These are phyloP conservation scores for Physcomitrellopsis africana DNA, from an alignment of 225 moss, liverwort and hornwort genomes.

Conservation along the genomic window DNA sequence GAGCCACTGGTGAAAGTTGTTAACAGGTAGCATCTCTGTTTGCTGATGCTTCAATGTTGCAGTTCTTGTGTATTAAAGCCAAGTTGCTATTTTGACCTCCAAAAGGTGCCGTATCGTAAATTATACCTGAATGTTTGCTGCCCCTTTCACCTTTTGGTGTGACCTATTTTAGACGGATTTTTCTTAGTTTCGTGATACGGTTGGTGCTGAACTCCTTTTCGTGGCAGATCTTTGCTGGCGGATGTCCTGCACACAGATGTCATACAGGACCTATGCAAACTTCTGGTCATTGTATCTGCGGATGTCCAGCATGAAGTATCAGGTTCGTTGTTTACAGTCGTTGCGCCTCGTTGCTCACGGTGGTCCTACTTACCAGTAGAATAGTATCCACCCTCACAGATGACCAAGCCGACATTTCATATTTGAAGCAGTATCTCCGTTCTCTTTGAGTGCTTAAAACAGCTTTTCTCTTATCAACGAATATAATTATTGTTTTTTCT, in stretches of 20 bases:
- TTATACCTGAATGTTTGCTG: neutral
- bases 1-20: slow-evolving; percentile 30
- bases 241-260: slow-evolving; percentile 74
- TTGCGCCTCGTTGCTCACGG: neutral
- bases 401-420: neutral
- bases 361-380: neutral
- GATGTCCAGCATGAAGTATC: slow-evolving; percentile 54
- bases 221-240: slow-evolving; percentile 70
- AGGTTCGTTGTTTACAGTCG: slow-evolving; percentile 32
- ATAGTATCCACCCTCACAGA: neutral
- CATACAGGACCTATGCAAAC: slow-evolving; percentile 83
- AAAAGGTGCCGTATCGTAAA: neutral
- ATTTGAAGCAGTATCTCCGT: neutral
- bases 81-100: neutral
- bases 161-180: neutral
- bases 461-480: neutral
- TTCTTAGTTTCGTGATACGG: neutral
- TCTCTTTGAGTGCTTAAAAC: neutral
- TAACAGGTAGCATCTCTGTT: slow-evolving; percentile 39
- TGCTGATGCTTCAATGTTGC: neutral
- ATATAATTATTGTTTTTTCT: neutral
- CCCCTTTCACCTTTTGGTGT: neutral
- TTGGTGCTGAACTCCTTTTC: slow-evolving; percentile 10
- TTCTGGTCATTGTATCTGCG: slow-evolving; percentile 76
- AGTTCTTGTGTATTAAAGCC: neutral